phyloP scores from a whole-genome alignment of 306 rosid species.

The Cotoneaster glaucophyllus region DNA sequence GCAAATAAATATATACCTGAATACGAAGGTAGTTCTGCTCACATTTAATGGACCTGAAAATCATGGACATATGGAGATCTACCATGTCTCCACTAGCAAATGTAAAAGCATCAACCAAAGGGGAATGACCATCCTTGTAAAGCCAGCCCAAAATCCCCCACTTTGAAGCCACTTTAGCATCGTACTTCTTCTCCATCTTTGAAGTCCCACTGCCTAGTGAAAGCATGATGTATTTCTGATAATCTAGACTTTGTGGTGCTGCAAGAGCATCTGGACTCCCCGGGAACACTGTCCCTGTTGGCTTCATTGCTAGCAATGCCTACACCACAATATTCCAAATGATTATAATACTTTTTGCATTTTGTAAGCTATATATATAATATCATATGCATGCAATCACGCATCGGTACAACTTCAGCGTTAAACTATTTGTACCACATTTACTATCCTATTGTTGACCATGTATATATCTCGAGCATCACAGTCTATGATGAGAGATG shows the following conservation, averaged over 20 bases:
- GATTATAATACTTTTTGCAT: no score
- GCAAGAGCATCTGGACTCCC: neutral
- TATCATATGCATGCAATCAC: no score
- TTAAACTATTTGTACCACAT: no score
- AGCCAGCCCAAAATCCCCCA: constrained; percentile 11
- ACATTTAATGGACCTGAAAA: neutral
- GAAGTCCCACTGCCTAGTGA: constrained; percentile 12
- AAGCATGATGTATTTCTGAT: neutral
- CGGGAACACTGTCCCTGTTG: constrained; percentile 8
- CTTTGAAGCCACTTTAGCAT: constrained; percentile 9
- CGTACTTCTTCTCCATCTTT: neutral
- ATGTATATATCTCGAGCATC: no score
- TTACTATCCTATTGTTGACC: no score
- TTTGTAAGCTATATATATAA: no score
- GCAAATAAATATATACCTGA: neutral
- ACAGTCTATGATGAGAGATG: no score
- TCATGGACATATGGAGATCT: constrained; percentile 4
- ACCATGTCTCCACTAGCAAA: constrained; percentile 10
- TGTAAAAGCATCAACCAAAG: neutral
- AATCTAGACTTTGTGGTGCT: constrained; percentile 3
- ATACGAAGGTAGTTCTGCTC: constrained; percentile 9
- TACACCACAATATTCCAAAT: neutral
- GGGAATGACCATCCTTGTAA: constrained; percentile 1
- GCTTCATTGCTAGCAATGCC: constrained; percentile 13
- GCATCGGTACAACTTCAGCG: no score